Percentiles rank a stretch among this genome's conserved stretches.
Conservation (phyloP, 2,329 filamentous ascomycete genomes). For the Xylariales sp. region DNA sequence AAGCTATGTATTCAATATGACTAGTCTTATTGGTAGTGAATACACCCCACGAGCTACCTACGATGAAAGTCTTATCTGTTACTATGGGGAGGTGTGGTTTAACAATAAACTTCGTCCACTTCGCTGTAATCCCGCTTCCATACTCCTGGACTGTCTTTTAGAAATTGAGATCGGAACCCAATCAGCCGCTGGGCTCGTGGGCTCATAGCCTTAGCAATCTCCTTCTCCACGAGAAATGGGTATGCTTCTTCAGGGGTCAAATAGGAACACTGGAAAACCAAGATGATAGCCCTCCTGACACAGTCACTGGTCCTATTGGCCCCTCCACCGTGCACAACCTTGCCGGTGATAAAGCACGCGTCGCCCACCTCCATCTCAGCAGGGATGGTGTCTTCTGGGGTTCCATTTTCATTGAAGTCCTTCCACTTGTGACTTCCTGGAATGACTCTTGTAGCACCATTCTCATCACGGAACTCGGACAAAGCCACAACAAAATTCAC, state of each 20-base stretch:
- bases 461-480: constrained; percentile 20
- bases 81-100: too few relatives aligned
- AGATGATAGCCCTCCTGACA: constrained; percentile 15
- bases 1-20: too few relatives aligned
- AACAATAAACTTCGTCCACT: constrained; percentile 8
- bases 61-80: too few relatives aligned
- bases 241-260: constrained; percentile 23
- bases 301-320: constrained; percentile 19
- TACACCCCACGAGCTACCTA: too few relatives aligned
- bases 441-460: constrained; percentile 24
- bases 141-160: constrained; percentile 19
- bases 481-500: constrained; percentile 23
- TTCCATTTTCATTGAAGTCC: constrained; percentile 15
- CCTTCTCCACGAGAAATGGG: constrained; percentile 16
- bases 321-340: constrained; percentile 27
- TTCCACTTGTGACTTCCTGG: constrained; percentile 23
- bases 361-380: constrained; percentile 25
- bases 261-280: constrained; percentile 20
- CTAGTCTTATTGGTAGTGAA: too few relatives aligned
- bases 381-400: constrained; percentile 12
- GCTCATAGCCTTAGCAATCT: constrained; percentile 14
- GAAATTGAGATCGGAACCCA: constrained; percentile 21
- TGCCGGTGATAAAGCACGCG: constrained; percentile 23
- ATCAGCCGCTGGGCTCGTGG: constrained; percentile 19
- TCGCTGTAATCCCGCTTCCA: constrained; percentile 19